Conservation (phyloP, 2,329 filamentous ascomycete species). For the Cordyceps pruinosa region DNA sequence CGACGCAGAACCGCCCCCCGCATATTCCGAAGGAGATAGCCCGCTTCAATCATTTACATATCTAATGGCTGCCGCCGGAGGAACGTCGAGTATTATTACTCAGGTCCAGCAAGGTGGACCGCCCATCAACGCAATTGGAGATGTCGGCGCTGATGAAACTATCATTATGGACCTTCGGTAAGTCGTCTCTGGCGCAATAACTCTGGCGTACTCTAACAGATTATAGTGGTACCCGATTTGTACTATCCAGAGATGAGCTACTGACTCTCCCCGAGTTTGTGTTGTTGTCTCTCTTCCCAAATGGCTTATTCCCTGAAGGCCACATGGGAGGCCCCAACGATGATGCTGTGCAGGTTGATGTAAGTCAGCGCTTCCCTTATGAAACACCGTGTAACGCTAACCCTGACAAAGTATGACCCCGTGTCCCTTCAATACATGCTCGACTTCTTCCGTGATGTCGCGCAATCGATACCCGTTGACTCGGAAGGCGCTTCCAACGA, state of each 20-base stretch:
- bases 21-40: constrained; percentile 91
- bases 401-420: constrained; percentile 74
- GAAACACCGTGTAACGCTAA: constrained; percentile 1
- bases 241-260: constrained; percentile 88
- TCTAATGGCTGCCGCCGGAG: constrained; percentile 96
- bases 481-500: constrained; percentile 61
- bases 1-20: constrained; percentile 88
- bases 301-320: constrained; percentile 94
- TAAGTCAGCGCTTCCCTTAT: constrained; percentile 45
- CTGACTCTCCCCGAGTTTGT: constrained; percentile 96
- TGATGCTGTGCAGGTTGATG: constrained; percentile 94
- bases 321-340: constrained; percentile 92
- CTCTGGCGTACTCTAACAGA: constrained; percentile 19
- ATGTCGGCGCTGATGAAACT: constrained; percentile 84
- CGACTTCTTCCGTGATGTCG: constrained; percentile 93
- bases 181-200: constrained; percentile 19
- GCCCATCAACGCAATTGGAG: constrained; percentile 82
- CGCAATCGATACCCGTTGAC: constrained; percentile 84
- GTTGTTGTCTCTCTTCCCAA: constrained; percentile 92
- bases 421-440: constrained; percentile 97
- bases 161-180: constrained; percentile 93
- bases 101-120: constrained; percentile 93
- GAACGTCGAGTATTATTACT: constrained; percentile 96
- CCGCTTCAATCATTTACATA: constrained; percentile 89
- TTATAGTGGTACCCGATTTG: constrained; percentile 80